These are phyloP conservation scores for Trapa incisa DNA, from an alignment of 345 rosid species.

Conservation along the genomic window DNA sequence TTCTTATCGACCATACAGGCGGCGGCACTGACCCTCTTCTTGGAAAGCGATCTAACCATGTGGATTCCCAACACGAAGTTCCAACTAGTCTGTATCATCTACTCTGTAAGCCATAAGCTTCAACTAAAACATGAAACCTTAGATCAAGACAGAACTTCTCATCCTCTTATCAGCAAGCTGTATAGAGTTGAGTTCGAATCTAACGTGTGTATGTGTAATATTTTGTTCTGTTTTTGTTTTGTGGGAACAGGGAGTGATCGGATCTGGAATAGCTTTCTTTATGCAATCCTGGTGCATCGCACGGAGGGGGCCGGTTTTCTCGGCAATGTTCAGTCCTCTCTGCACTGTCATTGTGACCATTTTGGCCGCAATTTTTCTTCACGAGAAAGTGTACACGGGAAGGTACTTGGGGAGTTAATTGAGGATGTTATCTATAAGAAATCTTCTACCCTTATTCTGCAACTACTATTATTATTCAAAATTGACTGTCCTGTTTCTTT, in stretches of 20 bases:
- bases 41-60: constrained; percentile 30
- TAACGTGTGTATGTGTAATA: background rate
- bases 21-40: constrained; percentile 27
- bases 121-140: too few species aligned
- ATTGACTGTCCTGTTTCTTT: background rate
- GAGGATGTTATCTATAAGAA: too few species aligned
- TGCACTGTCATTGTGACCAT: constrained; percentile 44
- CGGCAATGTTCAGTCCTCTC: constrained; percentile 54
- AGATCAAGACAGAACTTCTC: background rate
- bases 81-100: constrained; percentile 29
- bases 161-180: too few species aligned
- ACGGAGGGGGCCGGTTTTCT: constrained; percentile 44
- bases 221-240: too few species aligned
- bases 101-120: constrained; percentile 21
- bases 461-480: background rate
- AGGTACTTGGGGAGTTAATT: constrained; percentile 17
- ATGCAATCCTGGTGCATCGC: constrained; percentile 69
- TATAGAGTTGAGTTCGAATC: background rate
- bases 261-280: constrained; percentile 33
- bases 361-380: constrained; percentile 40
- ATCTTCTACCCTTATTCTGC: background rate
- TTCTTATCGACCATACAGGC: constrained; percentile 48
- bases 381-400: constrained; percentile 42
- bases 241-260: constrained; percentile 30
- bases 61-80: constrained; percentile 47